Evolutionary conservation across 257 asterid genomes (phyloP).

Genomic region (Scutellaria galericulata): DNA sequence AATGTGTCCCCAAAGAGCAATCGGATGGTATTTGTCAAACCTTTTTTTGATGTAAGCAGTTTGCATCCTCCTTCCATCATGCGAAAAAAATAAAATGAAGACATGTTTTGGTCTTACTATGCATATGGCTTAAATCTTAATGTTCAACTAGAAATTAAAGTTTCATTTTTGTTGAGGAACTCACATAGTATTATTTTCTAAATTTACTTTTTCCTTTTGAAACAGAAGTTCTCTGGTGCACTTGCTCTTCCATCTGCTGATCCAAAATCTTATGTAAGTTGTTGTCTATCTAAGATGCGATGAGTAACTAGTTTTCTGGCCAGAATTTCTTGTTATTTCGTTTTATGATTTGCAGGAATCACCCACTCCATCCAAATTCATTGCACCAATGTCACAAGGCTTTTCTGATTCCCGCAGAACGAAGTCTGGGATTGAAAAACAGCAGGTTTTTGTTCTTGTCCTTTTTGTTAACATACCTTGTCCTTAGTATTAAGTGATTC

Average conservation of each 20-base stretch:
- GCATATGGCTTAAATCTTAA: conserved; percentile 15
- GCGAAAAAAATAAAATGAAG: neutral
- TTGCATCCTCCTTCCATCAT: conserved; percentile 22
- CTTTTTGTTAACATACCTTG: conserved; percentile 24
- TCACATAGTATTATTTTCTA: conserved; percentile 17
- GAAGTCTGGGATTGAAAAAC: conserved; percentile 72
- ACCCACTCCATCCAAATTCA: conserved; percentile 88
- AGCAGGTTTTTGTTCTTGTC: conserved; percentile 62
- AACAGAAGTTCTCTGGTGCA: conserved; percentile 79
- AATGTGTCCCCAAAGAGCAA: conserved; percentile 73
- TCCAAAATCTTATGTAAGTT: conserved; percentile 76
- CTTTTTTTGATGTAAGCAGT: conserved; percentile 77
- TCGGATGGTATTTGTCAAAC: conserved; percentile 65
- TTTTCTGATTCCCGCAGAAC: conserved; percentile 85
- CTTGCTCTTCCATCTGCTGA: conserved; percentile 71
- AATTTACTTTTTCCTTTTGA: conserved; percentile 23
- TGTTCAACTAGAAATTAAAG: neutral
- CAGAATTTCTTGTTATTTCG: conserved; percentile 32
- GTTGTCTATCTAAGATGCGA: conserved; percentile 22
- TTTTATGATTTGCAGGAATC: conserved; percentile 71
- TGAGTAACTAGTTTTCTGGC: conserved; percentile 31
- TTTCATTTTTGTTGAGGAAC: neutral
- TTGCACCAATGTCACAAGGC: conserved; percentile 72
- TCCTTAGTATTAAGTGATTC: neutral
- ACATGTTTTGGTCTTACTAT: conserved; percentile 2